Evolutionary conservation across 2,329 filamentous ascomycete species (phyloP).

Genomic region (Penicillium sp.): DNA sequence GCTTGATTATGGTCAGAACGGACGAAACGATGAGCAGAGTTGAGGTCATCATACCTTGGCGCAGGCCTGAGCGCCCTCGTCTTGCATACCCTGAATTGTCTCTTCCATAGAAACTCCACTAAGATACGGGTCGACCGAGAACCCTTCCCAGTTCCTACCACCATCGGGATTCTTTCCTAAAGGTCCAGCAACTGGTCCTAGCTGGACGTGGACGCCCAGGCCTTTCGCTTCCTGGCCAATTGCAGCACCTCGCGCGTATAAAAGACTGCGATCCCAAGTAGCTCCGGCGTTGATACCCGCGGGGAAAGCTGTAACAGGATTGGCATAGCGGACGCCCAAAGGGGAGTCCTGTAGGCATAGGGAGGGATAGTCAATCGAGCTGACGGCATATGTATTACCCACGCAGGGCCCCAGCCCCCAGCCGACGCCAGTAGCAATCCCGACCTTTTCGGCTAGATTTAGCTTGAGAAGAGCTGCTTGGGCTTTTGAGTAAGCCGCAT

Average conservation of each 20-base stretch:
- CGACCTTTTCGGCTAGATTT: constrained; percentile 26
- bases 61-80: constrained; percentile 45
- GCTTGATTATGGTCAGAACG: constrained; percentile 58
- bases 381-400: constrained; percentile 30
- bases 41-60: constrained; percentile 16
- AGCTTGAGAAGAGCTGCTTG: constrained; percentile 12
- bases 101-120: constrained; percentile 43
- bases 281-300: constrained; percentile 45
- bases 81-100: constrained; percentile 56
- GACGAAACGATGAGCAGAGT: constrained; percentile 34
- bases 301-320: constrained; percentile 45
- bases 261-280: constrained; percentile 55
- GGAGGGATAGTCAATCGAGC: constrained; percentile 31
- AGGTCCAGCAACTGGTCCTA: constrained; percentile 44
- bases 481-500: constrained; percentile 14
- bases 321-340: constrained; percentile 42
- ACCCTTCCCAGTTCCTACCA: constrained; percentile 43
- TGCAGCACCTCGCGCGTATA: constrained; percentile 51
- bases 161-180: constrained; percentile 36
- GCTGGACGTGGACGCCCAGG: constrained; percentile 37
- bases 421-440: constrained; percentile 29
- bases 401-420: constrained; percentile 33
- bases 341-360: constrained; percentile 35
- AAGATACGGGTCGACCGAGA: constrained; percentile 46
- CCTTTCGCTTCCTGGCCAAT: constrained; percentile 53